Evolutionary conservation across 1,284 basidiomycete species (phyloP).

Genomic region (Hypsizygus ulmarius): DNA sequence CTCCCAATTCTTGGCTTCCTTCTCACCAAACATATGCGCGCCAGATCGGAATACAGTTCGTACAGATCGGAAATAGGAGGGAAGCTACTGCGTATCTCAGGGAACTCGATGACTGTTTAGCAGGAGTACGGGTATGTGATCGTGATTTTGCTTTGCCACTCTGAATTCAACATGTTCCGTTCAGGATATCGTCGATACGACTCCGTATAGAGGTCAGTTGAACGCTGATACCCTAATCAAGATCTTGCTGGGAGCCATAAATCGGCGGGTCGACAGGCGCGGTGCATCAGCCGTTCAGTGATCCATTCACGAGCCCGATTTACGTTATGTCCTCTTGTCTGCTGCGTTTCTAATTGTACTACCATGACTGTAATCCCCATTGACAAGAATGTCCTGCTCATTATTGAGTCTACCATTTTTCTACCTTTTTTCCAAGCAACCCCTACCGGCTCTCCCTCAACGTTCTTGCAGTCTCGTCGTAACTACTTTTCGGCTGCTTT

Average conservation of each 20-base stretch:
- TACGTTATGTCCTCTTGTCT: background rate
- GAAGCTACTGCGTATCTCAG: slow-evolving; percentile 45
- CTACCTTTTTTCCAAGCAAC: too few relatives aligned
- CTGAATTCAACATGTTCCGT: background rate
- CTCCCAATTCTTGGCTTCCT: background rate
- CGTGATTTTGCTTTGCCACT: slow-evolving; percentile 4
- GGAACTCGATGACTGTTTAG: slow-evolving; percentile 48
- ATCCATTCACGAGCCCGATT: too few relatives aligned
- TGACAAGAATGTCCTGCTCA: too few relatives aligned
- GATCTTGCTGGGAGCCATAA: slow-evolving; percentile 57
- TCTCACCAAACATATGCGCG: slow-evolving; percentile 1
- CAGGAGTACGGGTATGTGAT: slow-evolving; percentile 20
- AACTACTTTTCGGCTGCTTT: too few relatives aligned
- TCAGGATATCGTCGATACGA: slow-evolving; percentile 65
- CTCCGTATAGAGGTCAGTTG: slow-evolving; percentile 41
- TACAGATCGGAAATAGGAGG: slow-evolving; percentile 52
- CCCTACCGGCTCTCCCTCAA: too few relatives aligned
- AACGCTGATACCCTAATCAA: slow-evolving; percentile 42
- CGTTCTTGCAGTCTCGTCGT: too few relatives aligned
- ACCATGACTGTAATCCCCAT: too few relatives aligned
- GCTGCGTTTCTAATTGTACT: too few relatives aligned
- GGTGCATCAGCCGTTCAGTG: slow-evolving; percentile 1
- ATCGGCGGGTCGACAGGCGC: slow-evolving; percentile 45
- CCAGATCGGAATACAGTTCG: slow-evolving; percentile 58
- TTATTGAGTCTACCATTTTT: too few relatives aligned